phyloP scores from a whole-genome alignment of 2,329 filamentous ascomycete genomes.

The Triangularia setosa region DNA sequence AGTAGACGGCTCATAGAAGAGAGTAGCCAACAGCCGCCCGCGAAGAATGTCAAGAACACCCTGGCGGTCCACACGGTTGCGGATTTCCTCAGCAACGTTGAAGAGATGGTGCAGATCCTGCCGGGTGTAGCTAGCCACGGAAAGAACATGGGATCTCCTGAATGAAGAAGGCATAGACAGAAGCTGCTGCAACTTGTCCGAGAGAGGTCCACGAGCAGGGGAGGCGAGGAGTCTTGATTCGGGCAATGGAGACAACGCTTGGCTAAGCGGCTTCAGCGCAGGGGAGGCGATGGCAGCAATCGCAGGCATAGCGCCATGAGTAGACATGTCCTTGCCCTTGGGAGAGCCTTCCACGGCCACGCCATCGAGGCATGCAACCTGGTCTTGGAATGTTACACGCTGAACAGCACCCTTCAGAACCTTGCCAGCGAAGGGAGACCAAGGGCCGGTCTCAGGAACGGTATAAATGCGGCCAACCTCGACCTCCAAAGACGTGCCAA shows the following conservation, averaged over 20 bases:
- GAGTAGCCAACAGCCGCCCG: slow-evolving; percentile 79
- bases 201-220: slow-evolving; percentile 33
- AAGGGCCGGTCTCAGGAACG: slow-evolving; percentile 48
- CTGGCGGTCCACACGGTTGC: slow-evolving; percentile 86
- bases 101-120: slow-evolving; percentile 89
- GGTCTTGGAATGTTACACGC: slow-evolving; percentile 70
- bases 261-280: slow-evolving; percentile 46
- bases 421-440: slow-evolving; percentile 71
- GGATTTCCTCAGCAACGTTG: slow-evolving; percentile 97
- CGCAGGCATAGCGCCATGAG: slow-evolving; percentile 51
- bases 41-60: slow-evolving; percentile 84
- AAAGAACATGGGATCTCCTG: slow-evolving; percentile 85
- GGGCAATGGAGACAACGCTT: slow-evolving; percentile 26
- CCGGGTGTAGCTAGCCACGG: slow-evolving; percentile 84
- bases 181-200: slow-evolving; percentile 63
- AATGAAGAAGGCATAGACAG: slow-evolving; percentile 70
- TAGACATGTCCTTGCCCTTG: slow-evolving; percentile 72
- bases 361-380: slow-evolving; percentile 72
- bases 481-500: slow-evolving; percentile 68
- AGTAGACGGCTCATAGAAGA: slow-evolving; percentile 98
- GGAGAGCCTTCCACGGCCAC: slow-evolving; percentile 53
- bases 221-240: slow-evolving; percentile 32
- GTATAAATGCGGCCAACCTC: slow-evolving; percentile 70
- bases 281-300: slow-evolving; percentile 52
- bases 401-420: slow-evolving; percentile 66